Conservation (phyloP, 2,329 filamentous ascomycete species). For the Penicillium sp. region DNA sequence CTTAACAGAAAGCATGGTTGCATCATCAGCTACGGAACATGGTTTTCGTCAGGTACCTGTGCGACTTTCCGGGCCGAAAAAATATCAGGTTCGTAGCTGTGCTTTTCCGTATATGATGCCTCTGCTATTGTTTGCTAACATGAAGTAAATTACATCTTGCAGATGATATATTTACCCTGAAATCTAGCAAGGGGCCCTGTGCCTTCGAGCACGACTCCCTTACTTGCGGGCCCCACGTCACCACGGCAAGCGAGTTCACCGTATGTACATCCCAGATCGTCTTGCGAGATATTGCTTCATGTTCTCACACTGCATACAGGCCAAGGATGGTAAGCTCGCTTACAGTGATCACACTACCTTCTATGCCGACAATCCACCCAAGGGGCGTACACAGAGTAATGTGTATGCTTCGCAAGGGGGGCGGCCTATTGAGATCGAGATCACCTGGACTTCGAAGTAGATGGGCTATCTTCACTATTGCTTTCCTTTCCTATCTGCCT, state of each 20-base stretch:
- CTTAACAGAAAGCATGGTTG: slow-evolving; percentile 52
- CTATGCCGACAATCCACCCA: slow-evolving; percentile 39
- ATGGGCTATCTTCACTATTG: background rate
- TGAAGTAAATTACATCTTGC: background rate
- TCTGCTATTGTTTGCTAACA: background rate
- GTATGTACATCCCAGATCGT: slow-evolving; percentile 20
- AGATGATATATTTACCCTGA: slow-evolving; percentile 51
- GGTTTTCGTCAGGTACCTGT: slow-evolving; percentile 67
- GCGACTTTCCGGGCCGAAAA: slow-evolving; percentile 52
- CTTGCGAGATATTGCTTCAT: background rate
- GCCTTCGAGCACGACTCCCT: slow-evolving; percentile 55
- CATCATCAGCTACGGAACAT: slow-evolving; percentile 64
- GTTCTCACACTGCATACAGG: slow-evolving; percentile 18
- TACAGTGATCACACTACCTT: slow-evolving; percentile 38
- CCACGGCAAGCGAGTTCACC: slow-evolving; percentile 30
- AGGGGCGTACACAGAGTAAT: slow-evolving; percentile 34
- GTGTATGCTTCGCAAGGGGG: slow-evolving; percentile 33
- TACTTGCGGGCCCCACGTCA: slow-evolving; percentile 48
- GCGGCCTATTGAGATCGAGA: slow-evolving; percentile 35
- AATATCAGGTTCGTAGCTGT: slow-evolving; percentile 27
- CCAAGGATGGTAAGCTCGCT: slow-evolving; percentile 32
- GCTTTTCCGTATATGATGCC: background rate
- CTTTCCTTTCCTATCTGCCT: background rate
- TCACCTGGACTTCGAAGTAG: slow-evolving; percentile 30
- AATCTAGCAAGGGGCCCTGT: slow-evolving; percentile 59